A percentile compares a stretch with the other conserved stretches of the same genome.
These are phyloP conservation scores for Echeveria elegans DNA, from an alignment of 164 flowering plant species.

Conservation along the genomic window DNA sequence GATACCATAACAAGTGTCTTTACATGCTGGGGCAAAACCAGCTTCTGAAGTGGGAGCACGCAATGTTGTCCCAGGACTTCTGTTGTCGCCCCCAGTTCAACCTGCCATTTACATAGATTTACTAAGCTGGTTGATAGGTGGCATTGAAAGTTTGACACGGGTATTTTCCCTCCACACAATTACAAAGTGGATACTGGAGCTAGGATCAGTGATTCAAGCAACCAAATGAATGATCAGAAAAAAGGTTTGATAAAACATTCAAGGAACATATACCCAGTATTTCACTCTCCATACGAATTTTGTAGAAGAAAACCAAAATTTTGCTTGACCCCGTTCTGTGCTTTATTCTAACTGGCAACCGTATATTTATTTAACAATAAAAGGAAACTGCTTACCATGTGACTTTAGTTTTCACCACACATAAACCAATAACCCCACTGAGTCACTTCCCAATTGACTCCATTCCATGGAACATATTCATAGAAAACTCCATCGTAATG, in stretches of 20 bases:
- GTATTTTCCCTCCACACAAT: background rate
- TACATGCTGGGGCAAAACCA: constrained; percentile 88
- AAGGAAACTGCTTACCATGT: constrained; percentile 40
- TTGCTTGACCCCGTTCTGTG: background rate
- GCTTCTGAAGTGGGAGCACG: constrained; percentile 87
- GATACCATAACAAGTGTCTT: constrained; percentile 71
- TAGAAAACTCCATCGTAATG: constrained; percentile 71
- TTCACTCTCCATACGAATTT: background rate
- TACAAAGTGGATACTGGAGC: background rate
- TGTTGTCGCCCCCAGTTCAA: constrained; percentile 73
- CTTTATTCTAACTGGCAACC: background rate
- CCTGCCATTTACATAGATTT: constrained; percentile 29
- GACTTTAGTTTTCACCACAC: constrained; percentile 57
- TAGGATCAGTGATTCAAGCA: background rate
- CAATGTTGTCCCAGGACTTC: constrained; percentile 66
- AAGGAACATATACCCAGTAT: background rate
- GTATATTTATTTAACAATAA: background rate
- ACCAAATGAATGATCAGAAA: background rate
- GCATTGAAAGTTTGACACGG: background rate
- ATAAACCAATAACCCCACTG: constrained; percentile 90
- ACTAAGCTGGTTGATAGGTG: background rate
- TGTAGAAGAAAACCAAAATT: background rate
- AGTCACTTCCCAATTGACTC: constrained; percentile 66
- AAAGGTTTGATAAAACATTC: background rate
- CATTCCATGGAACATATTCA: constrained; percentile 99